Evolutionary conservation across 2,329 filamentous ascomycete species (phyloP), one percentile per base, ranked within the genome.

Genomic region (Paramyrothecium sp.): DNA sequence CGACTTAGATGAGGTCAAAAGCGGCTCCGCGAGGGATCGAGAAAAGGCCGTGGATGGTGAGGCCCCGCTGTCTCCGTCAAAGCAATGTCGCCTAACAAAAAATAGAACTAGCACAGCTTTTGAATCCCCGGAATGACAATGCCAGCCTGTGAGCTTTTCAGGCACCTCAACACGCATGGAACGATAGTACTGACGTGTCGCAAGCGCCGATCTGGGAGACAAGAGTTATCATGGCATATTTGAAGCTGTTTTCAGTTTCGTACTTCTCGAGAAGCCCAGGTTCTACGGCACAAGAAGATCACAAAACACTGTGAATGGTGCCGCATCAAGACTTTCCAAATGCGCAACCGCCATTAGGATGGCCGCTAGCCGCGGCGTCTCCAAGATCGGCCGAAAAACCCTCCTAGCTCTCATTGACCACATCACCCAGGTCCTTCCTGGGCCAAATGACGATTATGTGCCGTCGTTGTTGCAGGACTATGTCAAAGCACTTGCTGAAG

Each of bases 161-260:
- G 26, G 26, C 17, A 12, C 26, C 26, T 44, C 16, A 8, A 41
- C 38, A 54, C 30, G 23, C 50, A 10, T 38, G 44, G 19, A 53
- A 56, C 23, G 59, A 57, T 63, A 54, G 51, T 59, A 56, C 57
- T 49, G 30, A 56, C 67, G 67, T 26, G 41, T 59, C 41, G 20
- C 12, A 51, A 75, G 73, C 38, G 66, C 71, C 30, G 66, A 73
- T 13, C 77, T 97, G 34, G 83, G 82, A 50, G 91, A 96, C 69
- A 90, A 89, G 69, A 83, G 84, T n/a, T 96, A 90, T 63, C 89
- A 95, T 67, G 83, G 84, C 58, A 86, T 97, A 48, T 91, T 91
- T 65, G 92, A 97, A 67, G 83, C 85, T 1, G 77, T 98, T 3
- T 97, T 97, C 68, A 81, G 83, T 55, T 88, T 82, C 67, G 83